Base-by-base conservation (phyloP, 2,329 filamentous ascomycete species). In the Penicillium glabrum region DNA sequence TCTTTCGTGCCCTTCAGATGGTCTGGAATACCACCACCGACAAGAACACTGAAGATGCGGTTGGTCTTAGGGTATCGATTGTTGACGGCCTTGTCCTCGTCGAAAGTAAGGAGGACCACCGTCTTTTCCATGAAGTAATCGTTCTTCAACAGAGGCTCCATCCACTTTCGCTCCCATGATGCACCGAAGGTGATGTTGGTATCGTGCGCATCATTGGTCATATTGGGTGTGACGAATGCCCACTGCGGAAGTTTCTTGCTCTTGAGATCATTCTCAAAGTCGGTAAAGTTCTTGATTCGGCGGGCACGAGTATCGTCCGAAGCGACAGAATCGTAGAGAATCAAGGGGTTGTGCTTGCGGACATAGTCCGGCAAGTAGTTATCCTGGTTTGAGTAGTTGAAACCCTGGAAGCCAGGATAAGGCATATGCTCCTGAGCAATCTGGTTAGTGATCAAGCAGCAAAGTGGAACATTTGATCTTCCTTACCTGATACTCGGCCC, bases 81-180 rank as follows among this genome's bases (percentile, higher is more conserved):
- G 31, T 5, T 5, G 13, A 33, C 31, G 10, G 83, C 86, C 65
- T 89, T 83, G 73, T 88, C 91, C 77, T 95, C 91, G 62, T 96
- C 91, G 67, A 91, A 95, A n/a, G 86, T 93, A 59, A 95, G 74
- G 6, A 93, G 78, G n/a, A 95, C 83, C 1, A 93, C 82, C 0
- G 90, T 93, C 68, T 89, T 85, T 41, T 89, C 77, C 83, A 88
- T 90, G 75, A 95, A 93, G 63, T 87, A 83, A 47, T 79, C 75
- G 75, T 95, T 82, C 29, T 81, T 72, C 7, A 95, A 79, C 11
- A 95, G 85, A 0, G 89, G 88, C 56, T 84, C 82, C 2, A 95
- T 75, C 76, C 92, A 93, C 43, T 69, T 76, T 43, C 85, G 82
- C 19, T 85, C 83, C 89, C 89, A 95, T 21, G 75, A 67, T 2